phyloP scores from a whole-genome alignment of 1,284 basidiomycete species.

The Schizophyllum amplum region DNA sequence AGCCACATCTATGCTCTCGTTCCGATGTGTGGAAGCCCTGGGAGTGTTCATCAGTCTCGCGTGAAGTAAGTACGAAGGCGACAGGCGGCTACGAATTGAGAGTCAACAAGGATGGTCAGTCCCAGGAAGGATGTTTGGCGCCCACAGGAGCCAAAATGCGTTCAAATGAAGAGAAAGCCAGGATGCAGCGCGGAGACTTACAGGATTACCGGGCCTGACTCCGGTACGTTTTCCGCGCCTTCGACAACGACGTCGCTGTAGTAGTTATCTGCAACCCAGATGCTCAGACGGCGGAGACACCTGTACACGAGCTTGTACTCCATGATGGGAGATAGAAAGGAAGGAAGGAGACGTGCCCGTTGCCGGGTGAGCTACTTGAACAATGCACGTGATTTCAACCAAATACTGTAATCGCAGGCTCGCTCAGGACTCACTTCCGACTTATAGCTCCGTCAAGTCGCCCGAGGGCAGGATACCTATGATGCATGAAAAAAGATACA shows the following conservation, averaged over 20 bases:
- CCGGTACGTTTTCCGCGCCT: background rate
- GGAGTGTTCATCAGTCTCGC: background rate
- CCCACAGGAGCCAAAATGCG: background rate
- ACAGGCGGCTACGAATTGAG: too few species aligned
- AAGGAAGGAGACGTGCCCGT: too few species aligned
- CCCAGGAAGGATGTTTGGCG: too few species aligned
- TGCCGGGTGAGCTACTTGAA: too few species aligned
- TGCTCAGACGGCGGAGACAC: background rate
- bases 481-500: too few species aligned
- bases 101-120: too few species aligned
- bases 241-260: background rate
- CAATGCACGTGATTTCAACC: too few species aligned
- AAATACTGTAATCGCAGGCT: too few species aligned
- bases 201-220: background rate
- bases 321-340: slow-evolving; percentile 3
- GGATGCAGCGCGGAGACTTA: background rate
- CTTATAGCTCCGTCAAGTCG: too few species aligned
- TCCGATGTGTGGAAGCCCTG: slow-evolving; percentile 57
- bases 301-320: background rate
- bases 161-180: slow-evolving; percentile 1
- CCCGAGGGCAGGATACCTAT: too few species aligned
- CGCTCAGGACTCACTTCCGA: too few species aligned
- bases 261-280: background rate
- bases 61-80: background rate
- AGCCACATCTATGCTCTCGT: slow-evolving; percentile 62